Evolutionary conservation across 495 filamentous ascomycete genomes (phyloP).

Genomic region (Pseudomonodictys pantanalensis): DNA sequence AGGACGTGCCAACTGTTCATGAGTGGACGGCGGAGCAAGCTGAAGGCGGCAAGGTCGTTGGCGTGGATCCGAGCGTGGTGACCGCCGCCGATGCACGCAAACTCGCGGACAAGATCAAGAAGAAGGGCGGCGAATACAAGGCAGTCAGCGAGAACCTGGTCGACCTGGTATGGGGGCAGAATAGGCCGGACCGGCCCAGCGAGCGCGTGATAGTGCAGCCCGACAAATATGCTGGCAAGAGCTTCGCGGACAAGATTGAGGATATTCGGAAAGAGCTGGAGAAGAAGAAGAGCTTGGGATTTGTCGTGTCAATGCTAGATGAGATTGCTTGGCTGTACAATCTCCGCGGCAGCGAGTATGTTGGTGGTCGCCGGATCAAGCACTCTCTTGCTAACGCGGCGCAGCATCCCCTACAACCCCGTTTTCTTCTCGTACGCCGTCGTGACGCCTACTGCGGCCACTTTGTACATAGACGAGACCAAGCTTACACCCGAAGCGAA

Average conservation of each 20-base stretch:
- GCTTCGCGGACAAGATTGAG: slow-evolving; percentile 76
- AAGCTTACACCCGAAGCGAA: slow-evolving; percentile 71
- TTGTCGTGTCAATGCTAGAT: slow-evolving; percentile 92
- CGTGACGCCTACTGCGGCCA: slow-evolving; percentile 76
- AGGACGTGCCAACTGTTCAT: slow-evolving; percentile 95
- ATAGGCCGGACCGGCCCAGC: slow-evolving; percentile 69
- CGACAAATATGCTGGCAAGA: slow-evolving; percentile 76
- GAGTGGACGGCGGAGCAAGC: slow-evolving; percentile 91
- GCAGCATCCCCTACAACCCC: slow-evolving; percentile 91
- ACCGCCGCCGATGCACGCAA: slow-evolving; percentile 72
- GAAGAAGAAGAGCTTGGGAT: slow-evolving; percentile 83
- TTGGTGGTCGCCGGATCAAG: background rate
- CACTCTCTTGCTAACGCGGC: slow-evolving; percentile 16
- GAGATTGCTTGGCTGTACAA: slow-evolving; percentile 99
- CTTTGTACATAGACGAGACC: slow-evolving; percentile 76
- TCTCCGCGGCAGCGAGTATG: slow-evolving; percentile 85
- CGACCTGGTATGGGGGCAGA: slow-evolving; percentile 78
- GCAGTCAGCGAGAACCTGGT: slow-evolving; percentile 77
- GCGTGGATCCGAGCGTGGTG: slow-evolving; percentile 87
- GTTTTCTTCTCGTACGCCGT: slow-evolving; percentile 98
- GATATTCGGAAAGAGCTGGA: slow-evolving; percentile 88
- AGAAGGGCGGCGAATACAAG: slow-evolving; percentile 75
- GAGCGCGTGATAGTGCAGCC: slow-evolving; percentile 70
- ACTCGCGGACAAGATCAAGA: slow-evolving; percentile 81
- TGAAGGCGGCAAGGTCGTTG: slow-evolving; percentile 79